Base-by-base conservation (phyloP, 2,329 filamentous ascomycete genomes). In the Davidsoniella australis region DNA sequence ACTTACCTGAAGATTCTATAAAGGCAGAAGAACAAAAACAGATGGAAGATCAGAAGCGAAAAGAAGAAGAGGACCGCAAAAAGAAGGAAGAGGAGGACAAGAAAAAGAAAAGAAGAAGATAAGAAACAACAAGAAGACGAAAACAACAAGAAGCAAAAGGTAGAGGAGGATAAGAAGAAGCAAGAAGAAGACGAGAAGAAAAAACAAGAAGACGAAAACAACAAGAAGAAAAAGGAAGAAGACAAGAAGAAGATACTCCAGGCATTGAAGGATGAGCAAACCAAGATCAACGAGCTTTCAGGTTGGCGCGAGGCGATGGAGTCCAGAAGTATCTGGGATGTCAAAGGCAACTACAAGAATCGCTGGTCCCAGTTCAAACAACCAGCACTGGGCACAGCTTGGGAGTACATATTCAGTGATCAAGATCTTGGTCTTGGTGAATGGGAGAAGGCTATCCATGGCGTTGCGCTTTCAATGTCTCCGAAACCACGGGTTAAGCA, bases 111-210 rank as follows among this genome's bases (percentile, higher is more conserved):
- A 56, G n/a, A 59, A 37, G 58, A 59, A 38, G 51, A 50, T 10
- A 42, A 18, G 39, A 38, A 45, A n/a, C 2, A 39, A 8, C 14
- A 38, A 18, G 33, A 47, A 18, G 29, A 36, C 3, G 29, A 16
- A 16, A 37, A 18, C 9, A n/a, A 39, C 17, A 38, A 23, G 17
- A 47, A 38, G 23, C 26, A 47, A 16, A 17, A 37, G 29, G 4
- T 23, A n/a, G 23, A 17, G 8, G 16, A 33, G 10, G 26, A 39
- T 12, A 17, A 26, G 17, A 29, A 46, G 12, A 37, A 46, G 29
- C 17, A 46, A 29, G 57, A 3, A 55, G 57, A 37, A 42, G 57
- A 59, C 33, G 58, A 59, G 33, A 51, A 57, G 12, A 24, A 49
- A 14, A 33, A 16, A n/a, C 2, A 44, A 14, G 7, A 38, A 5